These are phyloP conservation scores for Phytophthora pini DNA, from an alignment of 352 stramenopile species.

Conservation along the genomic window DNA sequence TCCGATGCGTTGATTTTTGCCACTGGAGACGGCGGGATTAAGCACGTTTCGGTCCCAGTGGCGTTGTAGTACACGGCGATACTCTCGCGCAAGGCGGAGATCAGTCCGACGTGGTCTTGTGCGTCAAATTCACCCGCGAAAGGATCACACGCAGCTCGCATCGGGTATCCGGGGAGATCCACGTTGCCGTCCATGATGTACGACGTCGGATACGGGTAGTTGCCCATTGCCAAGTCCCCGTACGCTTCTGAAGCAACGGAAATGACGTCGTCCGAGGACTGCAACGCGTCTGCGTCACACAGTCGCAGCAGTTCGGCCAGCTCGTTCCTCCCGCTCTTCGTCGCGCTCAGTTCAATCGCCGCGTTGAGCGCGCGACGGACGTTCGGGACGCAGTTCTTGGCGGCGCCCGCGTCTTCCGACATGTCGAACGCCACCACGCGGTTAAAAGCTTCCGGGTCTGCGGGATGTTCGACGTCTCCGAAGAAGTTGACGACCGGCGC, in stretches of 20 bases:
- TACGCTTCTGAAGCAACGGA: slow-evolving; percentile 28
- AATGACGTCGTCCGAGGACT: slow-evolving; percentile 35
- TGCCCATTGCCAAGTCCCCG: slow-evolving; percentile 47
- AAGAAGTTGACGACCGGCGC: slow-evolving; percentile 68
- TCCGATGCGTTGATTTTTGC: slow-evolving; percentile 1
- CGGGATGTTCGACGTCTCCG: slow-evolving; percentile 43
- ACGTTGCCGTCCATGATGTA: slow-evolving; percentile 60
- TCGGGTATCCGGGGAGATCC: slow-evolving; percentile 43
- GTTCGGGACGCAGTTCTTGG: slow-evolving; percentile 48
- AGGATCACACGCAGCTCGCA: slow-evolving; percentile 43
- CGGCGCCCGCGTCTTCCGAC: slow-evolving; percentile 38
- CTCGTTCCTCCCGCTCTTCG: slow-evolving; percentile 25
- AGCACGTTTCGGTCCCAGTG: slow-evolving; percentile 41
- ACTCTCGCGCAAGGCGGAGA: slow-evolving; percentile 44
- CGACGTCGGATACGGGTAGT: slow-evolving; percentile 56
- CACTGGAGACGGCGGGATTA: slow-evolving; percentile 21
- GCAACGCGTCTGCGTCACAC: slow-evolving; percentile 33
- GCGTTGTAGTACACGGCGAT: slow-evolving; percentile 60
- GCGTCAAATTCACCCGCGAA: slow-evolving; percentile 36
- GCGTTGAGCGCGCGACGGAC: slow-evolving; percentile 30
- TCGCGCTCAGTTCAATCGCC: slow-evolving; percentile 22
- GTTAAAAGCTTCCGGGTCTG: slow-evolving; percentile 52
- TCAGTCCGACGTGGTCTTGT: slow-evolving; percentile 23
- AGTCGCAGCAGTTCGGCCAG: slow-evolving; percentile 36
- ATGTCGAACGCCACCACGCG: slow-evolving; percentile 53